Percentiles rank a stretch among this genome's conserved stretches.
Conservation (phyloP, 176 grass and related monocot species). For the Avena sativa region DNA sequence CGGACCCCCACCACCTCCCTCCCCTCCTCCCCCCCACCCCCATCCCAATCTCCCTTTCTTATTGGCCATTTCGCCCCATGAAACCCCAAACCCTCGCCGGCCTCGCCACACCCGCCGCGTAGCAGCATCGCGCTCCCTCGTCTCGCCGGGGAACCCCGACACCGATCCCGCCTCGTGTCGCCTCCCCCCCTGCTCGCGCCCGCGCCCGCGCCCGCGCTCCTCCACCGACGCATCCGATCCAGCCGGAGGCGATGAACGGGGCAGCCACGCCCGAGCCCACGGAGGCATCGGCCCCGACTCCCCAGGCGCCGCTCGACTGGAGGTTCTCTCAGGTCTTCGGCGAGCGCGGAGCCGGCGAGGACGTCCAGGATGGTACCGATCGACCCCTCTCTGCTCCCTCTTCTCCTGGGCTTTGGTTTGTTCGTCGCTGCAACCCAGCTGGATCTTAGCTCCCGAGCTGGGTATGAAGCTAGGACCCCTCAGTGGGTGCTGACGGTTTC, state of each 20-base stretch:
- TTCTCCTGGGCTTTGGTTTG: constrained; percentile 16
- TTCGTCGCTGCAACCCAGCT: constrained; percentile 37
- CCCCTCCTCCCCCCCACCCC: neutral
- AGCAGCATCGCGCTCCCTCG: neutral
- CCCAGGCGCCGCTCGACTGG: constrained; percentile 59
- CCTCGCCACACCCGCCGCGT: constrained; percentile 44
- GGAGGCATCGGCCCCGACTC: constrained; percentile 52
- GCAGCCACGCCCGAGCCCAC: constrained; percentile 34
- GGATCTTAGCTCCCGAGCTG: constrained; percentile 53
- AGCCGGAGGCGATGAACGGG: constrained; percentile 52
- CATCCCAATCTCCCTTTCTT: constrained; percentile 20
- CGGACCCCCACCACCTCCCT: constrained; percentile 15
- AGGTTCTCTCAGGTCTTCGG: constrained; percentile 94
- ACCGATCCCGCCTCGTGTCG: constrained; percentile 18
- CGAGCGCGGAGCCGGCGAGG: constrained; percentile 78
- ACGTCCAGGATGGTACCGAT: constrained; percentile 86
- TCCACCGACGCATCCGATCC: constrained; percentile 41
- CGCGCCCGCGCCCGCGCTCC: neutral
- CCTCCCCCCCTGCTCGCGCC: neutral
- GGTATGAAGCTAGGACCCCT: neutral
- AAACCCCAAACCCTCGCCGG: constrained; percentile 67
- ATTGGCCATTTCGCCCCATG: constrained; percentile 57
- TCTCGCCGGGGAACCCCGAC: neutral
- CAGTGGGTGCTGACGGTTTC: constrained; percentile 11
- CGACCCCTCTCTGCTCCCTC: constrained; percentile 41